Conservation (phyloP, 2,329 filamentous ascomycete species). For the Furcasterigmium sp. region DNA sequence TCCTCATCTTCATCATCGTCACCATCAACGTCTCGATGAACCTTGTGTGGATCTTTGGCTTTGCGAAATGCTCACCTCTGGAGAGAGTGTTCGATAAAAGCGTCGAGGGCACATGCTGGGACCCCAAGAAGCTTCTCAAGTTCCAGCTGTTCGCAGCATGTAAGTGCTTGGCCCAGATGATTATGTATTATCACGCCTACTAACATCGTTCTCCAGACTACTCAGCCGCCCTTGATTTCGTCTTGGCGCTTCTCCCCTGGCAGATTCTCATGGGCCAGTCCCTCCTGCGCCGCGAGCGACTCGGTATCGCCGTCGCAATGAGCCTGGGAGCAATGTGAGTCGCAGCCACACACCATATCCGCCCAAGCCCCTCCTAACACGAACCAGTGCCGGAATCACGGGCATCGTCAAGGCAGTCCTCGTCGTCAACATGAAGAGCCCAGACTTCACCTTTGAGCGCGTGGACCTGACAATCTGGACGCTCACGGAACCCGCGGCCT, state of each 20-base stretch:
- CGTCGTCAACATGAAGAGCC: conserved; percentile 23
- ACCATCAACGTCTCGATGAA: conserved; percentile 15
- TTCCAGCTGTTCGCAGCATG: conserved; percentile 26
- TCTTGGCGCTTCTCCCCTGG: conserved; percentile 26
- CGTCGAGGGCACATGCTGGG: conserved; percentile 24
- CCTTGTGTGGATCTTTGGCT: conserved; percentile 26
- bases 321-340: conserved; percentile 26
- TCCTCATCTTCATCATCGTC: conserved; percentile 20
- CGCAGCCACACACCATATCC: background rate
- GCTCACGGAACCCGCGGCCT: conserved; percentile 25
- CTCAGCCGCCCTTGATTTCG: conserved; percentile 25
- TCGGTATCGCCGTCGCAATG: conserved; percentile 29
- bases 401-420: conserved; percentile 27
- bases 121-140: conserved; percentile 15
- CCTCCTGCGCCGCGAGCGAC: conserved; percentile 23
- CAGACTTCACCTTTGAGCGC: conserved; percentile 26
- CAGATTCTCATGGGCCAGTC: conserved; percentile 24
- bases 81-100: conserved; percentile 17
- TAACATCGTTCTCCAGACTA: conserved; percentile 18
- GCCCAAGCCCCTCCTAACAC: background rate
- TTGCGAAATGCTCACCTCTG: conserved; percentile 23
- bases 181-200: too few relatives aligned
- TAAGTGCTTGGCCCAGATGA: conserved; percentile 14
- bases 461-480: conserved; percentile 30
- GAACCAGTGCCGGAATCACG: conserved; percentile 21